These are phyloP conservation scores for Botrytis fragariae DNA, from an alignment of 2,329 filamentous ascomycete species.

Conservation along the genomic window DNA sequence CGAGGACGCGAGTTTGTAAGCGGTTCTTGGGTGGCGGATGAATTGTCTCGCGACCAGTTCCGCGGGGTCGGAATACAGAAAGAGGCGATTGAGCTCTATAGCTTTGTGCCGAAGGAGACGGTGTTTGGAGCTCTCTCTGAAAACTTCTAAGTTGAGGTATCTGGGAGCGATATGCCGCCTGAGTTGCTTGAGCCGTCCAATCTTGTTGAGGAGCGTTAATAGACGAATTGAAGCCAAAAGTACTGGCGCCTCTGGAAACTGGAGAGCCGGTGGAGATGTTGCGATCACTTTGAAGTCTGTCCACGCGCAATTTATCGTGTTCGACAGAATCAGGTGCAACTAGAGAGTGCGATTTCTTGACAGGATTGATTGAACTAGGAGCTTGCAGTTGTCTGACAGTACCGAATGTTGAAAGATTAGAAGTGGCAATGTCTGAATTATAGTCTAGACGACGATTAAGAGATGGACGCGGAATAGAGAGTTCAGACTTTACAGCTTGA, in stretches of 20 bases:
- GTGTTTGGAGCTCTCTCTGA: not conserved
- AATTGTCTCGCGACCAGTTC: not conserved
- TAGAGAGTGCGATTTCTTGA: not conserved
- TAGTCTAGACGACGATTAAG: not conserved
- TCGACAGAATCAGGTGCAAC: not conserved
- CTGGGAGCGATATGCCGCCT: not conserved
- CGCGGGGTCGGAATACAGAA: not conserved
- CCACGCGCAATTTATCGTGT: not conserved
- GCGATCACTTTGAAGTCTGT: not conserved
- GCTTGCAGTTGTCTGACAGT: not conserved
- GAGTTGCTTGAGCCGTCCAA: not conserved
- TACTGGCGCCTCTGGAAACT: not conserved
- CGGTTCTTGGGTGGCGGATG: not conserved
- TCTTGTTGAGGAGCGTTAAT: not conserved
- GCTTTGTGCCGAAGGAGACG: not conserved
- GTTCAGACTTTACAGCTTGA: not conserved
- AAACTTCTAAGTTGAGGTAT: not conserved
- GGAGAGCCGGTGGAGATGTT: conserved; percentile 16
- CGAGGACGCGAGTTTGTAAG: not conserved
- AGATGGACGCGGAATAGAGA: not conserved
- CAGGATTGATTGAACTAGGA: not conserved
- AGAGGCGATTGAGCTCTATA: not conserved
- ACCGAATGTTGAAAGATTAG: not conserved
- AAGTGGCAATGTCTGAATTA: not conserved
- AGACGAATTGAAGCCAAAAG: not conserved